Percentiles rank a stretch among this genome's conserved stretches.
These are phyloP conservation scores for Chimonanthus salicifolius DNA, from an alignment of 164 flowering plant genomes.

Conservation along the genomic window DNA sequence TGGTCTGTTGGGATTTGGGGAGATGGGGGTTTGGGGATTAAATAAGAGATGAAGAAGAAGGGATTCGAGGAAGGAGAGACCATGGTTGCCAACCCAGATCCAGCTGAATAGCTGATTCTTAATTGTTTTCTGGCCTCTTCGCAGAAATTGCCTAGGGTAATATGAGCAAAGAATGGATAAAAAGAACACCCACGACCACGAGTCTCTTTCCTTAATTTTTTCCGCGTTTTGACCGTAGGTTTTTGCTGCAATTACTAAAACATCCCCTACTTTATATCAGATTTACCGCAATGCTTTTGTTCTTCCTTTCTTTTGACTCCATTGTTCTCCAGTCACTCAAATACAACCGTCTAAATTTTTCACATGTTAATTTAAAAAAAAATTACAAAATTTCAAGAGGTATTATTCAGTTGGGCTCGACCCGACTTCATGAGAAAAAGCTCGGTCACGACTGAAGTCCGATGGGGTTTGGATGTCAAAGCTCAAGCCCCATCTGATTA, in stretches of 20 bases:
- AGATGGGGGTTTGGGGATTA: background rate
- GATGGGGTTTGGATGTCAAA: too few relatives aligned
- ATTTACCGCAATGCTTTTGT: background rate
- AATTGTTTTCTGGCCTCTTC: background rate
- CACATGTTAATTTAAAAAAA: too few relatives aligned
- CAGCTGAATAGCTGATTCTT: background rate
- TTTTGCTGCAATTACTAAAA: background rate
- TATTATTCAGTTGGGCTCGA: too few relatives aligned
- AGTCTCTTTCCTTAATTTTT: background rate
- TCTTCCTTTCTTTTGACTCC: too few relatives aligned
- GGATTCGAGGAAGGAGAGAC: constrained; percentile 6
- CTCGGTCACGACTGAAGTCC: too few relatives aligned
- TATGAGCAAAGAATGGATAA: background rate
- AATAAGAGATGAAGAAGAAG: background rate
- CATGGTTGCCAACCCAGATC: background rate
- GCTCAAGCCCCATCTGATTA: too few relatives aligned
- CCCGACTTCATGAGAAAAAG: too few relatives aligned
- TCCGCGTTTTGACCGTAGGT: background rate
- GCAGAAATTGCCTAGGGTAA: background rate
- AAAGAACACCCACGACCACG: background rate
- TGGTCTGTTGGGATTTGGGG: background rate
- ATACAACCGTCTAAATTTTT: too few relatives aligned
- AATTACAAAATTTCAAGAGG: too few relatives aligned
- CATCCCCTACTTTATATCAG: background rate
- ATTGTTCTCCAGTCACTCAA: too few relatives aligned